These are phyloP conservation scores for Apophysomyces ossiformis DNA, from an alignment of 371 early-diverging fungal genomes.

Conservation along the genomic window DNA sequence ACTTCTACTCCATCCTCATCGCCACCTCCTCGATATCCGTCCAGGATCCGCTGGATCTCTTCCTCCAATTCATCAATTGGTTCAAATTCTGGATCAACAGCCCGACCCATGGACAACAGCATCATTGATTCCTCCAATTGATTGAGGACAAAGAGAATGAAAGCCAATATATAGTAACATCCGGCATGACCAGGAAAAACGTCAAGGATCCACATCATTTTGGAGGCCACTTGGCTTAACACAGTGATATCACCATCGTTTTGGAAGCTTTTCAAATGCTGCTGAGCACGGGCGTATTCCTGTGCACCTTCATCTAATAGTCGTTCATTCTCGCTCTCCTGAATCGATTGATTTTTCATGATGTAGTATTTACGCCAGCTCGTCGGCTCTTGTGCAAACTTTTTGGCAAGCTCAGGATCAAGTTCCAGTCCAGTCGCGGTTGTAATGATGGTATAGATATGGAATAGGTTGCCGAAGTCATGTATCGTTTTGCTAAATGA, in stretches of 20 bases:
- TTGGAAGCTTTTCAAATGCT: slow-evolving; percentile 48
- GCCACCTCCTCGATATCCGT: slow-evolving; percentile 41
- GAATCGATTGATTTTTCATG: slow-evolving; percentile 31
- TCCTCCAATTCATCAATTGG: slow-evolving; percentile 56
- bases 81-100: slow-evolving; percentile 55
- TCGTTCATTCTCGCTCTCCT: slow-evolving; percentile 35
- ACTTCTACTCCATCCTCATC: slow-evolving; percentile 29
- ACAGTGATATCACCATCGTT: slow-evolving; percentile 47
- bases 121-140: slow-evolving; percentile 54
- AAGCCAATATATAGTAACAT: slow-evolving; percentile 60
- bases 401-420: slow-evolving; percentile 40
- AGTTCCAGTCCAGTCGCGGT: slow-evolving; percentile 54
- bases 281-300: slow-evolving; percentile 49
- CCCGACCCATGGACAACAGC: slow-evolving; percentile 53
- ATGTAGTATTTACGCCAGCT: slow-evolving; percentile 55
- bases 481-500: slow-evolving; percentile 45
- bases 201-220: slow-evolving; percentile 59
- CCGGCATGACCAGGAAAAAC: slow-evolving; percentile 60
- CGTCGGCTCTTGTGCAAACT: slow-evolving; percentile 45
- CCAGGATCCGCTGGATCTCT: slow-evolving; percentile 48
- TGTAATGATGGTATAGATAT: slow-evolving; percentile 48
- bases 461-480: slow-evolving; percentile 64
- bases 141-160: slow-evolving; percentile 56
- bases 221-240: slow-evolving; percentile 50
- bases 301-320: slow-evolving; percentile 48